phyloP scores from a whole-genome alignment of 75 land plant species.

The Sequoia sempervirens region DNA sequence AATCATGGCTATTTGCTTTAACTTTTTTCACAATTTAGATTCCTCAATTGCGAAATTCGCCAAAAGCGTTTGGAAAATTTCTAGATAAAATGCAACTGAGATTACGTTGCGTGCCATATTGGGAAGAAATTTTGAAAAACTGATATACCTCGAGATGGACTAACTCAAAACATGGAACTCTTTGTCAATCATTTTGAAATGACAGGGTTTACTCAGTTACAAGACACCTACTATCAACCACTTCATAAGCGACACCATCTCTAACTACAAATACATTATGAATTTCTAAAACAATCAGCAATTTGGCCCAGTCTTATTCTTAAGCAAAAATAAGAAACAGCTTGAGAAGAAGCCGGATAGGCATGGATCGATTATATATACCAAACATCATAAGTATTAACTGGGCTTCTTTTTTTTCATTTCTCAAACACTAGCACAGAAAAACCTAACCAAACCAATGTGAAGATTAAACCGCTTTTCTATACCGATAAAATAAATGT shows the following conservation, averaged over 20 bases:
- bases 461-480: neutral
- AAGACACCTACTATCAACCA: neutral
- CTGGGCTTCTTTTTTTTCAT: neutral
- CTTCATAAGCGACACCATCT: neutral
- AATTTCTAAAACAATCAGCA: too few relatives aligned
- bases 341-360: neutral
- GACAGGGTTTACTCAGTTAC: neutral
- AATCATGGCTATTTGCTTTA: neutral
- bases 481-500: neutral
- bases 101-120: neutral
- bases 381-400: neutral
- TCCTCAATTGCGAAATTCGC: neutral
- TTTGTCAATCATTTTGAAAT: neutral
- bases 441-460: too few relatives aligned
- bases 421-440: neutral
- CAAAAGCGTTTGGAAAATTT: neutral
- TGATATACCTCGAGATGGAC: neutral
- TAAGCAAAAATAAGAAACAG: neutral
- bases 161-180: neutral
- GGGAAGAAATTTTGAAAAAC: neutral
- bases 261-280: neutral
- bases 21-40: neutral
- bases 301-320: neutral
- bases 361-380: neutral
- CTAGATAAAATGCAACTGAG: neutral